Evolutionary conservation across 148 eudicot species (phyloP).

Genomic region (Euryodendron excelsum): DNA sequence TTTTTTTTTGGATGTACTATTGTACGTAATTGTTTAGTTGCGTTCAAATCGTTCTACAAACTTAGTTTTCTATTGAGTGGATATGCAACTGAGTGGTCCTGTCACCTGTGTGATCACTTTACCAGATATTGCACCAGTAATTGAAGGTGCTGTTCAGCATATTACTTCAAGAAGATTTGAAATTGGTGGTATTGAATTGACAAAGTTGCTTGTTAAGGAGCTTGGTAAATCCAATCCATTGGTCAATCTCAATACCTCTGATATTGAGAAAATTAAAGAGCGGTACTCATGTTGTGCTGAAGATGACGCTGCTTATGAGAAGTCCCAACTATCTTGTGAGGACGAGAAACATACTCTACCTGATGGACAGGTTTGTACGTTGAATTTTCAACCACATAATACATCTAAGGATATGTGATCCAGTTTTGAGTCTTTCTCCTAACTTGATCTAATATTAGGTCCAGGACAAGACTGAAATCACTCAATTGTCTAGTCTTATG

Average conservation of each 20-base stretch:
- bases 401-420: no score
- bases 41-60: no score
- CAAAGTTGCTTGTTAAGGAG: slow-evolving; percentile 70
- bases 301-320: slow-evolving; percentile 77
- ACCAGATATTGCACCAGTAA: slow-evolving; percentile 97
- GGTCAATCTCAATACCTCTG: slow-evolving; percentile 56
- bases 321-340: slow-evolving; percentile 49
- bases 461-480: background rate
- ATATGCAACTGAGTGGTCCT: background rate
- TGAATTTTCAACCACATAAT: background rate
- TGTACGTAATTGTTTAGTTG: background rate
- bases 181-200: slow-evolving; percentile 88
- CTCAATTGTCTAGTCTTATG: no score
- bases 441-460: background rate
- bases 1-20: background rate
- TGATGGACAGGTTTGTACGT: slow-evolving; percentile 84
- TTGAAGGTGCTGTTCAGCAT: slow-evolving; percentile 99
- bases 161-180: slow-evolving; percentile 92
- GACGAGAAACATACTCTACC: slow-evolving; percentile 89
- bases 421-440: background rate
- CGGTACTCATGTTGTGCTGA: slow-evolving; percentile 81
- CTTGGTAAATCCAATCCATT: slow-evolving; percentile 77
- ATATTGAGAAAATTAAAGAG: slow-evolving; percentile 85
- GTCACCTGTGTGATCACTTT: background rate
- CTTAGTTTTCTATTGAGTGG: background rate